Base-by-base conservation (phyloP, 164 flowering plant species). In the Cinnamomum micranthum region DNA sequence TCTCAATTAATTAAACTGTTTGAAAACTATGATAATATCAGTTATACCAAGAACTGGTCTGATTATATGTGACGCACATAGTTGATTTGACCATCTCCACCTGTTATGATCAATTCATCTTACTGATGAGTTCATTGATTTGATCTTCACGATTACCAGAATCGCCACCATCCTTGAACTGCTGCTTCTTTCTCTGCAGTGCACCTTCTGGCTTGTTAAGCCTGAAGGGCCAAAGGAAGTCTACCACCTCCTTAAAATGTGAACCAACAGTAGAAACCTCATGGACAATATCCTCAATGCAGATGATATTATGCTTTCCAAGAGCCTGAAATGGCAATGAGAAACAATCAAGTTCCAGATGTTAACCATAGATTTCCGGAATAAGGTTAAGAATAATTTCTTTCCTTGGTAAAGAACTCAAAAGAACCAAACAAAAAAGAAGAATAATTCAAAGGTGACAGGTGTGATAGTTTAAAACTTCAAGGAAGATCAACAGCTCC, bases 221-320 rank as follows among this genome's bases (percentile, higher is more conserved):
- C 59, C 58, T 70, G 73, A 95, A 88, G n/a, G 99, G 97, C 78
- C 86, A 91, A 73, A 95, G 78, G 75, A 88, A 89, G 25, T 62
- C 73, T 13, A 72, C 79, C 12, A 86, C 95, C 72, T 89, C 91
- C 79, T 86, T 90, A 41, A 93, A 93, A 79, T 90, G 95, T 71
- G 84, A 85, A 76, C 98, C 97, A 52, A 81, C 88, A 60, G 71
- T 85, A 6, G 87, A 82, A 68, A 95, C 83, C 82, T 95, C 92
- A 59, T 90, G 90, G 11, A 95, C 88, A 20, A 93, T 77, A 76
- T 95, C 98, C 81, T 91, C 97, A 14, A 89, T 75, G 78, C 95
- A 89, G 41, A 89, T 69, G 27, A 95, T 89, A 41, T 84, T 85
- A 76, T 85, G 63, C 73, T 91, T 83, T 52, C 92, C 97, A n/a